Base-by-base conservation (phyloP, 495 filamentous ascomycete genomes). In the Trichoderma asperelloides region DNA sequence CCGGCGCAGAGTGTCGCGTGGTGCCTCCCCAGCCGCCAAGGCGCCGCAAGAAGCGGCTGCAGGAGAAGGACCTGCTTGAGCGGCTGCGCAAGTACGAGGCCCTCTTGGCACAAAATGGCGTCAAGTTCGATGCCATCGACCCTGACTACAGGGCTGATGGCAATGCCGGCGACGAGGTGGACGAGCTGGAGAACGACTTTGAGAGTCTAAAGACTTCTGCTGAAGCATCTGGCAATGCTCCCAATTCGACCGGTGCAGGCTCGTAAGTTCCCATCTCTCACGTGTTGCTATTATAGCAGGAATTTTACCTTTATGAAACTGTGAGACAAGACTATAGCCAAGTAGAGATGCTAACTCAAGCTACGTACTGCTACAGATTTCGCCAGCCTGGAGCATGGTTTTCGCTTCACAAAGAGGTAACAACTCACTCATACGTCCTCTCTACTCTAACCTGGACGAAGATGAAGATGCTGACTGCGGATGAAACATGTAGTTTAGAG, bases 1-100 rank as follows among this genome's bases (percentile, higher is more conserved):
- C 84, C 67, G 71, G 78, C 39, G 80, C 82, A 47, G 85, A 87
- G 60, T 90, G 87, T 70, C 77, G 86, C 3, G 83, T 86, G 33
- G 80, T 83, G n/a, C 79, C 83, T 70, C 85, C 85, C 28, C 80
- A 84, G 47, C 83, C 82, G 0, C 85, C 87, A 18, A 77, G 84
- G 47, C 82, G 85, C 28, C 78, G 85, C 66, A 87, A 86, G 75
- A 85, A 84, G 76, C 82, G 81, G 69, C 78, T 77, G 30, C 76
- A 80, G 57, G 81, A 84, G 69, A 76, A 77, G 65, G 82, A 84
- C 68, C 76, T 83, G 40, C 75, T 80, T 41, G 82, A 81, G 33
- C 79, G 82, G 65, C 77, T 86, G 21, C 77, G 77, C 37, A 84
- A 81, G 69, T 86, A 86, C 70, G 86, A 88, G 71, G 68, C 76